These are phyloP conservation scores for Botrytis paeoniae DNA, from an alignment of 2,329 filamentous ascomycete species.

Conservation along the genomic window DNA sequence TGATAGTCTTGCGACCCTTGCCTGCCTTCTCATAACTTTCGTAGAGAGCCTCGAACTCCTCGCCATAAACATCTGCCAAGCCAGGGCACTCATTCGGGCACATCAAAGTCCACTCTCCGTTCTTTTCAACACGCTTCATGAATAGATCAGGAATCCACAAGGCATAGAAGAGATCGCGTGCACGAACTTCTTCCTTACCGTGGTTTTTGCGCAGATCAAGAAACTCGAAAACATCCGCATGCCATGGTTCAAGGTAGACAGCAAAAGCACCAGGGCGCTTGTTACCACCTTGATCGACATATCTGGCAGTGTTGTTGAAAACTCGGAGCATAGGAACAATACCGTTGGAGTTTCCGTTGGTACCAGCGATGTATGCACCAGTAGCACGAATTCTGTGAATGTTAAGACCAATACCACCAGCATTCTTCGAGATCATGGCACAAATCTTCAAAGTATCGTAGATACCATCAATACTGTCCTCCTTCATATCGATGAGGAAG, in stretches of 20 bases:
- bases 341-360: constrained; percentile 96
- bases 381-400: constrained; percentile 96
- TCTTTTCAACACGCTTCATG: constrained; percentile 99
- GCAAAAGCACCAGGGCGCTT: constrained; percentile 98
- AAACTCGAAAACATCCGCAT: constrained; percentile 96
- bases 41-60: constrained; percentile 94
- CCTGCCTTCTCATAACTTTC: constrained; percentile 87
- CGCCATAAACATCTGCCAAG: constrained; percentile 92
- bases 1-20: constrained; percentile 83
- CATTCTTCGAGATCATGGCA: constrained; percentile 99
- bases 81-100: constrained; percentile 96
- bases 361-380: constrained; percentile 96
- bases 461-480: constrained; percentile 98
- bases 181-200: constrained; percentile 96
- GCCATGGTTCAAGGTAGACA: constrained; percentile 99
- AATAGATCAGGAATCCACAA: constrained; percentile 99
- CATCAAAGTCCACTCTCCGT: constrained; percentile 96
- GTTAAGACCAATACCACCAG: constrained; percentile 95
- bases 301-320: constrained; percentile 98
- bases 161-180: constrained; percentile 94
- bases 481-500: constrained; percentile 99
- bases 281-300: constrained; percentile 98
- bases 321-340: constrained; percentile 97
- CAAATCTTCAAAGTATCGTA: constrained; percentile 99
- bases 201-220: constrained; percentile 98